phyloP scores from a whole-genome alignment of 192 early-diverging fungal genomes.

The Diversispora eburnea region DNA sequence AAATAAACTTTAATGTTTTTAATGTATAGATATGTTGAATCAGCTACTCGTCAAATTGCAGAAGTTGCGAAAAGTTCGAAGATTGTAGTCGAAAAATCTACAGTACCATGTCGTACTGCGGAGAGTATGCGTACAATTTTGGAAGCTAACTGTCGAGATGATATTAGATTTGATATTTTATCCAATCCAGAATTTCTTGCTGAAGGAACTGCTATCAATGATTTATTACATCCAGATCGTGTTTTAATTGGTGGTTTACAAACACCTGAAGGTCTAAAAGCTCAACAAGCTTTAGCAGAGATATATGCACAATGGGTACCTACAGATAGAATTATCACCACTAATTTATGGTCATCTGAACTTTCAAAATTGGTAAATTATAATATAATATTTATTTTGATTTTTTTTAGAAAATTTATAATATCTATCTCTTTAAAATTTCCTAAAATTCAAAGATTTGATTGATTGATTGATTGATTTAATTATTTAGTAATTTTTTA shows the following conservation, averaged over 20 bases:
- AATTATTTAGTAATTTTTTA: constrained; percentile 1
- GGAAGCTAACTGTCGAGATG: constrained; percentile 65
- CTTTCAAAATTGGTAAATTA: constrained; percentile 86
- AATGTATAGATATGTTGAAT: constrained; percentile 65
- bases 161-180: constrained; percentile 78
- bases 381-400: no score
- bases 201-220: constrained; percentile 85
- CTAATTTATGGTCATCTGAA: constrained; percentile 93
- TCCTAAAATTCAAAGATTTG: background rate
- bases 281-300: constrained; percentile 70
- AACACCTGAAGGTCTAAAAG: constrained; percentile 64
- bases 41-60: constrained; percentile 80
- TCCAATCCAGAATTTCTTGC: constrained; percentile 96
- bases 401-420: no score
- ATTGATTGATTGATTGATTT: background rate
- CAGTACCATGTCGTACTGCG: constrained; percentile 90
- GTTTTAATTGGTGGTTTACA: constrained; percentile 83
- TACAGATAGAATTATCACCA: constrained; percentile 79
- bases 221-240: constrained; percentile 83
- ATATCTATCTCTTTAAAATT: no score
- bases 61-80: constrained; percentile 72
- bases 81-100: constrained; percentile 93
- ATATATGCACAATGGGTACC: constrained; percentile 91
- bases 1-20: constrained; percentile 4
- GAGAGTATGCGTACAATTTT: constrained; percentile 79